Base-by-base conservation (phyloP, 2,329 filamentous ascomycete genomes). In the Stachybotrys elegans region DNA sequence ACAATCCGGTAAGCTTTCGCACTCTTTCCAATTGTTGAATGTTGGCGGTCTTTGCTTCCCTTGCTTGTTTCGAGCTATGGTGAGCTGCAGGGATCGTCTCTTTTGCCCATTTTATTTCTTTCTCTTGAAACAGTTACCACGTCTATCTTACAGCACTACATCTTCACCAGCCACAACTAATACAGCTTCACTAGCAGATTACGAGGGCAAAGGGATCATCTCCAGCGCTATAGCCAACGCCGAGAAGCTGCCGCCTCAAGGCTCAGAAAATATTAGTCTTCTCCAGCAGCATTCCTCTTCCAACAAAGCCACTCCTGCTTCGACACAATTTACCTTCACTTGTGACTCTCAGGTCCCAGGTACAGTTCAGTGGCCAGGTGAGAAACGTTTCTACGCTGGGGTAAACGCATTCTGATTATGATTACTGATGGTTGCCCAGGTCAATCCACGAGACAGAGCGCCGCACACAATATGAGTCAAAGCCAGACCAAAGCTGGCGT, bases 251-350 rank as follows among this genome's bases (percentile, higher is more conserved):
- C 76, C 79, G 13, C 73, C 79, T 3, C 76, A 73, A 54, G 86
- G 83, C 13, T 83, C 89, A 59, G 87, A 92, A 59, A 93, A 89
- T 64, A 74, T 84, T 50, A 92, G 86, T 62, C 74, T 91, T 47
- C 68, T 94, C 40, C 83, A 88, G 45, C 85, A 88, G 59, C 81
- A 86, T 62, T 58, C 60, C 8, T 70, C 77, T 16, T 66, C 73
- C 6, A 72, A 73, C 46, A 84, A 79, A 56, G 61, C 78, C 4
- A 81, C 77, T 27, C 81, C 87, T 5, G 79, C 84, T 6, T 88
- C 90, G 45, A 86, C 87, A 1, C 89, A 96, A 56, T 98, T 98
- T 62, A 98, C 93, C 9, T 98, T 98, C 60, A 95, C 89, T 12
- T 96, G 90, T 65, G 88, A 94, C 57, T 92, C 91, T 2, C 89